Evolutionary conservation across 768 basidiomycete species (phyloP), one percentile per base, ranked within the genome.

Genomic region (Trametes cubensis): DNA sequence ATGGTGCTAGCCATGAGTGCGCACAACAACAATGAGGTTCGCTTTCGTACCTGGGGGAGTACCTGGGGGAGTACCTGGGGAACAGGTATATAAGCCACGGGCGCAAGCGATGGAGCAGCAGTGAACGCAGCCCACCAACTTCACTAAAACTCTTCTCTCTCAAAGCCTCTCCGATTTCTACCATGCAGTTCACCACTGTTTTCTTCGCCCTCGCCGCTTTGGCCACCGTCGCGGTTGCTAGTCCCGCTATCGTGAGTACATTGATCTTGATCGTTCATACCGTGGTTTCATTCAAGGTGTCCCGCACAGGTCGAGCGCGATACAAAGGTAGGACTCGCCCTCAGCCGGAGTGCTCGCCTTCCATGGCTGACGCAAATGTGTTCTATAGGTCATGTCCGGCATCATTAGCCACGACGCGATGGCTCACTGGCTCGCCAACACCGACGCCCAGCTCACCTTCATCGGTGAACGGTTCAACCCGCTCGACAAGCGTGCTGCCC

Each of bases 361-460:
- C n/a, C n/a, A n/a, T n/a, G n/a, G n/a, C n/a, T n/a, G n/a, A n/a
- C n/a, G 13, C 3, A n/a, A n/a, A n/a, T n/a, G n/a, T n/a, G n/a
- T n/a, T n/a, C n/a, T n/a, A n/a, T n/a, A n/a, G n/a, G n/a, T n/a
- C n/a, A n/a, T n/a, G n/a, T 46, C 34, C n/a, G 11, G 17, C 20
- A 30, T 65, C 46, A n/a, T 58, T 3, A 63, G 44, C 45, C 38
- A 66, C 3, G 53, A 38, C 25, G 54, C 61, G 42, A 46, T 69
- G n/a, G 41, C 47, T 18, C 25, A 62, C 26, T 71, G 40, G 41
- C 34, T 49, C 23, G 56, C 26, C 63, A 68, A 66, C 45, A 70
- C 67, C 25, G 59, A 70, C 44, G 66, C 68, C 20, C 56, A 62
- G 17, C 57, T 68, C n/a, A 68, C 69, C 52, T 67, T 58, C 66